phyloP scores from a whole-genome alignment of 805 yeast genomes.

The Nadsonia fulvescens region DNA sequence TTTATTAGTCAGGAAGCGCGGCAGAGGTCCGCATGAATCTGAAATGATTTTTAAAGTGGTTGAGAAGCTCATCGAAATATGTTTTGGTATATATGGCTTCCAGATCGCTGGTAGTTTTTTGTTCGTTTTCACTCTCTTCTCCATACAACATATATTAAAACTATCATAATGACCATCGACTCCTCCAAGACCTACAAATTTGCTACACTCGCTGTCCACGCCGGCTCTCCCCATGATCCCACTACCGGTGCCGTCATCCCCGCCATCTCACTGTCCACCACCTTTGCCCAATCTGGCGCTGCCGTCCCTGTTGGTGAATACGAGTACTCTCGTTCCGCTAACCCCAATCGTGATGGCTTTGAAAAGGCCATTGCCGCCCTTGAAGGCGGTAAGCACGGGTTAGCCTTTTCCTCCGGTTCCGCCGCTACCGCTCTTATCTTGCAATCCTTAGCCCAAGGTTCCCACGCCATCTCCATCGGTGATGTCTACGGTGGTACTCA shows the following conservation, averaged over 20 bases:
- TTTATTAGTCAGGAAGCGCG: too few species aligned
- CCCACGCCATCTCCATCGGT: slow-evolving; percentile 63
- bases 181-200: too few species aligned
- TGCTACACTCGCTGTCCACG: slow-evolving; percentile 72
- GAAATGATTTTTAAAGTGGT: too few species aligned
- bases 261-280: slow-evolving; percentile 68
- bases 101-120: too few species aligned
- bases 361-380: slow-evolving; percentile 65
- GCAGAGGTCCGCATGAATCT: too few species aligned
- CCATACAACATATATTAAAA: too few species aligned
- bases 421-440: slow-evolving; percentile 65
- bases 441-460: slow-evolving; percentile 52
- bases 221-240: slow-evolving; percentile 56
- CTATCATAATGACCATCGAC: too few species aligned
- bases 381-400: slow-evolving; percentile 47
- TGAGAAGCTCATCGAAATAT: too few species aligned
- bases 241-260: slow-evolving; percentile 75
- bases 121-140: too few species aligned
- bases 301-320: slow-evolving; percentile 59
- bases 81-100: too few species aligned
- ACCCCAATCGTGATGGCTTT: slow-evolving; percentile 72
- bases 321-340: slow-evolving; percentile 73
- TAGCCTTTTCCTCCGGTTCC: slow-evolving; percentile 74
- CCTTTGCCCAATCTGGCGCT: slow-evolving; percentile 68
- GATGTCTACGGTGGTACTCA: slow-evolving; percentile 89